Percentiles rank a stretch among this genome's conserved stretches.
Evolutionary conservation across 495 filamentous ascomycete genomes (phyloP).

Genomic region (Penicillium cataractarum): DNA sequence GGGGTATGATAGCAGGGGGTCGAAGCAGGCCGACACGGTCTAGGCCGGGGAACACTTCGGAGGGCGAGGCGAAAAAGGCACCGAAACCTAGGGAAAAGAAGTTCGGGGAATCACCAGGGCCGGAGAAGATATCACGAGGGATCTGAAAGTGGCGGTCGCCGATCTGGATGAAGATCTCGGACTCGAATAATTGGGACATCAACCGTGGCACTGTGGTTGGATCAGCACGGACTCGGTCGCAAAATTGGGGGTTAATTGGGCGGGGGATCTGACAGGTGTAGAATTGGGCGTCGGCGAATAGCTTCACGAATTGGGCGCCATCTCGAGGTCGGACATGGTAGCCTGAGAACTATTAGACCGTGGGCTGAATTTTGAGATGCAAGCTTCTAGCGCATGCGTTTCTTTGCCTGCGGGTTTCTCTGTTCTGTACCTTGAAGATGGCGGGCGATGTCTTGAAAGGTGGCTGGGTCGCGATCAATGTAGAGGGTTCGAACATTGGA

Average conservation of each 20-base stretch:
- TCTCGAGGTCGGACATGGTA: constrained; percentile 87
- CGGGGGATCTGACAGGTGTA: constrained; percentile 68
- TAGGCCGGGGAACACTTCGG: constrained; percentile 85
- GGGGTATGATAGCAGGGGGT: constrained; percentile 83
- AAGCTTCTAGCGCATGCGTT: neutral
- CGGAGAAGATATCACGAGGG: constrained; percentile 82
- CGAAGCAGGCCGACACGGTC: constrained; percentile 80
- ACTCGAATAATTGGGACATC: constrained; percentile 91
- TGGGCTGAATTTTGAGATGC: neutral
- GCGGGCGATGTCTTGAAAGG: constrained; percentile 84
- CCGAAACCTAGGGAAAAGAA: constrained; percentile 95
- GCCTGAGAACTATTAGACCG: constrained; percentile 46
- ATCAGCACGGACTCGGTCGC: constrained; percentile 12
- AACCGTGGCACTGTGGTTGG: constrained; percentile 72
- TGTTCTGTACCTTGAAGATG: constrained; percentile 74
- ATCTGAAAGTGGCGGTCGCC: constrained; percentile 86
- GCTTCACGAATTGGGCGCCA: constrained; percentile 81
- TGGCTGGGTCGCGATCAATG: constrained; percentile 91
- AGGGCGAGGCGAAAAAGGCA: constrained; percentile 80
- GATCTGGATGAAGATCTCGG: constrained; percentile 88
- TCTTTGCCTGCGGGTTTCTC: neutral
- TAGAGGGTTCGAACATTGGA: constrained; percentile 73
- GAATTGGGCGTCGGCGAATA: constrained; percentile 96
- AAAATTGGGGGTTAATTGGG: neutral
- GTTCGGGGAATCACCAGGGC: constrained; percentile 86